Percentiles rank a stretch among this genome's conserved stretches.
Conservation (phyloP, 257 asterid species). For the Solanum habrochaites region DNA sequence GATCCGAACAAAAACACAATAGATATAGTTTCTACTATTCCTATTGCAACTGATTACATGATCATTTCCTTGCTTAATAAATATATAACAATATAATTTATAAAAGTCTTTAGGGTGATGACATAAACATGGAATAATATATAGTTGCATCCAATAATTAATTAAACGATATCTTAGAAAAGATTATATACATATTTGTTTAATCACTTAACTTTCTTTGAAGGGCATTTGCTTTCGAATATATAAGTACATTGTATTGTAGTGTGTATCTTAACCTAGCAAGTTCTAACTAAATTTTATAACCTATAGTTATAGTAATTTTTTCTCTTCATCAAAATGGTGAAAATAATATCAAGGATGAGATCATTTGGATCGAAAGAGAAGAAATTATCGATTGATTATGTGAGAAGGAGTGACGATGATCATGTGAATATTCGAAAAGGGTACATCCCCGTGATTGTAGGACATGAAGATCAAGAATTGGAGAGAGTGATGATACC, state of each 20-base stretch:
- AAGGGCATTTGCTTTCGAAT: not conserved
- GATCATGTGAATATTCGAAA: not conserved
- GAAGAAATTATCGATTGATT: not conserved
- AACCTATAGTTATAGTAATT: not conserved
- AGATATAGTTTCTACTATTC: not conserved
- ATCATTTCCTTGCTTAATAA: not conserved
- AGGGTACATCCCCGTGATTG: conserved; percentile 1
- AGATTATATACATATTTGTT: not conserved
- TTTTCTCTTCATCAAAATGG: not conserved
- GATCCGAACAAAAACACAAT: not conserved
- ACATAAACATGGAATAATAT: not conserved
- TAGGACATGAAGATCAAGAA: not conserved
- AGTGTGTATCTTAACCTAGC: not conserved
- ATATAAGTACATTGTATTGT: not conserved
- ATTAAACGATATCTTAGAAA: not conserved
- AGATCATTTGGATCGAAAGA: not conserved
- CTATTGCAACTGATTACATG: not conserved
- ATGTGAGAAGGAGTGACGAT: not conserved
- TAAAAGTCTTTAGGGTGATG: not conserved
- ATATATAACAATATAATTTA: not conserved
- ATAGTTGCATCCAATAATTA: not conserved
- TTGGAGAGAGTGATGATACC: conserved; percentile 2
- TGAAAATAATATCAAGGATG: not conserved
- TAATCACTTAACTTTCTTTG: not conserved
- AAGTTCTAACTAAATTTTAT: not conserved